Percentiles rank a stretch among this genome's conserved stretches.
phyloP scores from a whole-genome alignment of 192 early-diverging fungal genomes.

The Paraglomus brasilianum region DNA sequence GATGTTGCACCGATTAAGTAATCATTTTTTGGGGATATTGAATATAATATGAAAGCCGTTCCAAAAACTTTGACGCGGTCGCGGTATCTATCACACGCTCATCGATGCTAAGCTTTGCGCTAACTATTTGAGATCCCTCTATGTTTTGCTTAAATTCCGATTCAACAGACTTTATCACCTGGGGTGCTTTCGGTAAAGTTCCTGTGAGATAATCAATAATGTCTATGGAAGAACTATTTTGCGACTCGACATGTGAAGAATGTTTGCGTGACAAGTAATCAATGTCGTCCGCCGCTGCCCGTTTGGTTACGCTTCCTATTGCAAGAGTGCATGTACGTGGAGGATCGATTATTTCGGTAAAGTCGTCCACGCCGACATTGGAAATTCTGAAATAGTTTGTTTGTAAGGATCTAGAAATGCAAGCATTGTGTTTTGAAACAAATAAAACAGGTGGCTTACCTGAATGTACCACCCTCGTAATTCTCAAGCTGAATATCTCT shows the following conservation, averaged over 20 bases:
- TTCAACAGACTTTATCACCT: slow-evolving; percentile 33
- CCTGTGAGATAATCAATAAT: slow-evolving; percentile 50
- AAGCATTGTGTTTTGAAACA: not conserved
- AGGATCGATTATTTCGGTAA: slow-evolving; percentile 89
- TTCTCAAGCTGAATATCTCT: slow-evolving; percentile 84
- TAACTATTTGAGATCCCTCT: slow-evolving; percentile 39
- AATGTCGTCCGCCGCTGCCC: slow-evolving; percentile 32
- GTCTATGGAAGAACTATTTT: slow-evolving; percentile 35
- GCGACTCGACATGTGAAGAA: too few relatives aligned
- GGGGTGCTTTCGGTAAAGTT: slow-evolving; percentile 33
- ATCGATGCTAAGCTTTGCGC: slow-evolving; percentile 49
- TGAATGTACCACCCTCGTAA: slow-evolving; percentile 93
- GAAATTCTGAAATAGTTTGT: slow-evolving; percentile 59
- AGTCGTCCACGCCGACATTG: slow-evolving; percentile 83
- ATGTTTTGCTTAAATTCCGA: slow-evolving; percentile 38
- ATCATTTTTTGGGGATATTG: slow-evolving; percentile 51
- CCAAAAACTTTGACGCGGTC: slow-evolving; percentile 48
- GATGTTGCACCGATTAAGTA: too few relatives aligned
- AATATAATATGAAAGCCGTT: slow-evolving; percentile 51
- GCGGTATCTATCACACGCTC: slow-evolving; percentile 41
- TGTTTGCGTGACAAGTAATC: slow-evolving; percentile 38
- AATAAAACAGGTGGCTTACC: slow-evolving; percentile 32
- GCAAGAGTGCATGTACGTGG: slow-evolving; percentile 82
- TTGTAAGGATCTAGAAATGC: not conserved
- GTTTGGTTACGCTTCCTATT: slow-evolving; percentile 62